Evolutionary conservation across 139 green algal genomes (phyloP).

Genomic region (Asterochloris sp.): DNA sequence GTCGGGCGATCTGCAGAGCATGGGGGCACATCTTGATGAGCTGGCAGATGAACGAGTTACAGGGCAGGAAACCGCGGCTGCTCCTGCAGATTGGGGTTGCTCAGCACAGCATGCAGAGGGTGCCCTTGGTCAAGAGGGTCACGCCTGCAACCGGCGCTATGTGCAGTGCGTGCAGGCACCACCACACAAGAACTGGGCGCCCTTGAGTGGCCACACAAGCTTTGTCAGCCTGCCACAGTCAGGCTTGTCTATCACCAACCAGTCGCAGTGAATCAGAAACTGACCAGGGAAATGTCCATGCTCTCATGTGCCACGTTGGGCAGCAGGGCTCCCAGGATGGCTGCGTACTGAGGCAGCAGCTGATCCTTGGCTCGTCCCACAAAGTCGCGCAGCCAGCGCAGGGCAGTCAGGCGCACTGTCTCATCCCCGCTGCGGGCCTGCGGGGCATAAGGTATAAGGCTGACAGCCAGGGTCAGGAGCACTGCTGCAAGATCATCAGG

Average conservation of each 20-base stretch:
- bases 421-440: slow-evolving; percentile 50
- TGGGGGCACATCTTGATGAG: background rate
- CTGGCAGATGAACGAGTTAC: background rate
- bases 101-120: slow-evolving; percentile 8
- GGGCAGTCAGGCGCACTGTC: slow-evolving; percentile 71
- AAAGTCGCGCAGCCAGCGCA: slow-evolving; percentile 79
- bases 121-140: background rate
- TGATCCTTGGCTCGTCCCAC: slow-evolving; percentile 52
- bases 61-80: slow-evolving; percentile 37
- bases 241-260: background rate
- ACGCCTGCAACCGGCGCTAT: background rate
- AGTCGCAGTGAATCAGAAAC: background rate
- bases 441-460: background rate
- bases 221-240: background rate
- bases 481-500: background rate
- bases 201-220: background rate
- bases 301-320: slow-evolving; percentile 61
- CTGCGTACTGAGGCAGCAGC: slow-evolving; percentile 68
- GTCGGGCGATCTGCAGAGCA: slow-evolving; percentile 33
- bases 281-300: slow-evolving; percentile 7
- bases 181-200: too few species aligned
- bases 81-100: slow-evolving; percentile 6
- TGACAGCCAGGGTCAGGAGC: background rate
- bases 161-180: too few species aligned
- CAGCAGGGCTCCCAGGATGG: slow-evolving; percentile 77